Evolutionary conservation across 2,329 filamentous ascomycete species (phyloP).

Genomic region (Setomelanomma holmii): DNA sequence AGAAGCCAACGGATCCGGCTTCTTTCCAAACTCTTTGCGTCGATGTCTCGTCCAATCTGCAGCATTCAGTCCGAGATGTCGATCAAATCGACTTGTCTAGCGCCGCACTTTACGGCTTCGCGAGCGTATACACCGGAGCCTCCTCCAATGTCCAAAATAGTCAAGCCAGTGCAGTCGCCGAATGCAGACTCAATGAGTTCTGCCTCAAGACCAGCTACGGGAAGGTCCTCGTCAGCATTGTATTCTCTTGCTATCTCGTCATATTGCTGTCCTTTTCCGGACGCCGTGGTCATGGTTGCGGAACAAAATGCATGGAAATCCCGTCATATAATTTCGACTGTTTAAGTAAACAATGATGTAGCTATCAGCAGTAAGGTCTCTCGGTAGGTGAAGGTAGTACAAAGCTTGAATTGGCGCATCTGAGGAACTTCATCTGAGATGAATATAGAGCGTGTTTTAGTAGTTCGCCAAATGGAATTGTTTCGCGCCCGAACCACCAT

Average conservation of each 20-base stretch:
- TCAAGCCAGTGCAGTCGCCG: not conserved
- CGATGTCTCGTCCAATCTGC: not conserved
- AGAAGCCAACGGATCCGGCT: not conserved
- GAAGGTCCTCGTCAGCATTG: not conserved
- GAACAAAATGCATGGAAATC: not conserved
- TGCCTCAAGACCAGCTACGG: not conserved
- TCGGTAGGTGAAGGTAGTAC: no score
- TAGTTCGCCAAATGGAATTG: no score
- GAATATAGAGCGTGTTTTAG: no score
- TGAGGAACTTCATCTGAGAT: no score
- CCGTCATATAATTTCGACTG: no score
- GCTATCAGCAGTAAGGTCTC: no score
- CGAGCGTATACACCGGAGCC: not conserved
- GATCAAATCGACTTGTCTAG: not conserved
- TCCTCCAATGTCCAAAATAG: not conserved
- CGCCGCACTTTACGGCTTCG: not conserved
- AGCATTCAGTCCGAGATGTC: not conserved
- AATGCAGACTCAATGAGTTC: not conserved
- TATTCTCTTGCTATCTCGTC: not conserved
- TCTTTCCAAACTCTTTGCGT: not conserved
- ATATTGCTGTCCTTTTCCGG: not conserved
- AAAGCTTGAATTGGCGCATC: no score
- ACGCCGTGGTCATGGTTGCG: not conserved
- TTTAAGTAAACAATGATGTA: no score
- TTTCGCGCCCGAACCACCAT: no score